These are phyloP conservation scores for Cladosporium sp. DNA, from an alignment of 2,329 filamentous ascomycete species.

Conservation along the genomic window DNA sequence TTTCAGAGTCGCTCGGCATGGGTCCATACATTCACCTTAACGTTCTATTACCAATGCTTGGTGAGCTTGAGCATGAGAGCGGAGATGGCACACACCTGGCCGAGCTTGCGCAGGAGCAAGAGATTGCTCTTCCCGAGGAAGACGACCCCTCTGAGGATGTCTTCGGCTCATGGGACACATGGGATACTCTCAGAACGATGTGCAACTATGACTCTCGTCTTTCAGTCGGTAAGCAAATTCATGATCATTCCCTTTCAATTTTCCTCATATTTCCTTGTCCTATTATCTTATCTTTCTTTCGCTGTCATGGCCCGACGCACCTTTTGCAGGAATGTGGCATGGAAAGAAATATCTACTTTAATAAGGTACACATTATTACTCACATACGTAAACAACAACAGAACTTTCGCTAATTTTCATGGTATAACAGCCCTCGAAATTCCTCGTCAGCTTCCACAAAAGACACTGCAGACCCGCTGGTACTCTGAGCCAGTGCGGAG, in stretches of 20 bases:
- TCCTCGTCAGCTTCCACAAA: slow-evolving; percentile 55
- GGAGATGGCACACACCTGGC: slow-evolving; percentile 52
- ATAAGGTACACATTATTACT: background rate
- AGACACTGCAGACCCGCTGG: slow-evolving; percentile 57
- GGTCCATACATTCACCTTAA: slow-evolving; percentile 75
- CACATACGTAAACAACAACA: background rate
- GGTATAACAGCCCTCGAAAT: slow-evolving; percentile 49
- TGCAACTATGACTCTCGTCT: slow-evolving; percentile 82
- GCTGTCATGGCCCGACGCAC: background rate
- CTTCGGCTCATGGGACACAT: slow-evolving; percentile 86
- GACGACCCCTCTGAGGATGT: slow-evolving; percentile 51
- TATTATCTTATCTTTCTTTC: background rate
- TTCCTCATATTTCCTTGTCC: slow-evolving; percentile 2
- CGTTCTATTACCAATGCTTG: slow-evolving; percentile 79
- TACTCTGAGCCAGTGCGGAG: slow-evolving; percentile 59
- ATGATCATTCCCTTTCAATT: background rate
- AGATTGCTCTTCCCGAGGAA: slow-evolving; percentile 9
- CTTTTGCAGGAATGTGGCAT: background rate
- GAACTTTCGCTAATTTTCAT: background rate
- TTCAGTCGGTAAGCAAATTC: slow-evolving; percentile 68
- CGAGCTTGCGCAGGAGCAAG: slow-evolving; percentile 36
- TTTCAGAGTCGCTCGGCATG: slow-evolving; percentile 72
- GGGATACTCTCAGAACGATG: slow-evolving; percentile 79
- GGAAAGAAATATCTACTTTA: background rate
- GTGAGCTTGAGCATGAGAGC: slow-evolving; percentile 58